These are phyloP conservation scores for Pseudocercospora musae DNA, from an alignment of 2,329 filamentous ascomycete genomes.

Conservation along the genomic window DNA sequence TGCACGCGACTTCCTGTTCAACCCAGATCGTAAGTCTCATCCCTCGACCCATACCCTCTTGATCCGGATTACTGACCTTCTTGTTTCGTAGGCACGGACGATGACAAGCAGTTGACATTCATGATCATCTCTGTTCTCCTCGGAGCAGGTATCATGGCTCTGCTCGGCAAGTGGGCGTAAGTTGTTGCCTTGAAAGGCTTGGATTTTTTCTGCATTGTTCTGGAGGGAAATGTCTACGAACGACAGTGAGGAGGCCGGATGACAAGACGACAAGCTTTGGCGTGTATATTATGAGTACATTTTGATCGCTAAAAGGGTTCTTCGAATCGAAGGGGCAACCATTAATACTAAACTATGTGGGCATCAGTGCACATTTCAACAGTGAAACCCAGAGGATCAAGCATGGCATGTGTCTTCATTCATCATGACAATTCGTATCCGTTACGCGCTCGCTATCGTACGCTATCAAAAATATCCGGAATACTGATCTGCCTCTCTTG, in stretches of 20 bases:
- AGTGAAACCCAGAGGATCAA: not conserved
- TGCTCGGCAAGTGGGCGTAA: constrained; percentile 82
- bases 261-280: not conserved
- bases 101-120: constrained; percentile 82
- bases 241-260: not conserved
- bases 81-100: constrained; percentile 56
- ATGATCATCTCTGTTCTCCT: constrained; percentile 87
- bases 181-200: not conserved
- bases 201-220: not conserved
- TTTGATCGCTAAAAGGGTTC: not conserved
- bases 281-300: not conserved
- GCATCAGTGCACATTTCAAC: not conserved
- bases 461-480: not conserved
- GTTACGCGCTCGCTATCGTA: not conserved
- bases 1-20: constrained; percentile 55
- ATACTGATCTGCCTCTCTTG: not conserved
- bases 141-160: constrained; percentile 70
- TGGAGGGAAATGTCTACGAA: not conserved
- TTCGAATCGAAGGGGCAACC: too few relatives aligned
- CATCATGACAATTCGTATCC: not conserved
- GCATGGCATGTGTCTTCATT: not conserved
- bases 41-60: not conserved
- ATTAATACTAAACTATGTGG: too few relatives aligned
- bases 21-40: constrained; percentile 62
- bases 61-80: not conserved